Percentiles rank a stretch among this genome's conserved stretches.
Evolutionary conservation across 345 rosid genomes (phyloP).

Genomic region (Salix caprea): DNA sequence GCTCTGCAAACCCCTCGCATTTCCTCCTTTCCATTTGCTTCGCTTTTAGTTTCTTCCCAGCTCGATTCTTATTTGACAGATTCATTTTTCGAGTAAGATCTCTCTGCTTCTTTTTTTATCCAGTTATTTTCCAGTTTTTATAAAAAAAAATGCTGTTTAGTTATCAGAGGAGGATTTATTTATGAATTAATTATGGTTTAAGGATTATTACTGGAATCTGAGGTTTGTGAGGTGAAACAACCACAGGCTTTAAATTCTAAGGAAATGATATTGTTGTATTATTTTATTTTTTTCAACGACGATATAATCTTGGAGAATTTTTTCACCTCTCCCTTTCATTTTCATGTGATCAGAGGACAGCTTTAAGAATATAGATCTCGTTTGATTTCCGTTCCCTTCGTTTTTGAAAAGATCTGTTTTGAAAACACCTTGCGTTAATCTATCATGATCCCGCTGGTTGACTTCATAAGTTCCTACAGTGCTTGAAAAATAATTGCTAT

Average conservation of each 20-base stretch:
- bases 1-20: slow-evolving; percentile 43
- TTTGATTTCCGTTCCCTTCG: background rate
- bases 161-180: background rate
- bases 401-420: background rate
- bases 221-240: background rate
- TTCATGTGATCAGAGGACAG: background rate
- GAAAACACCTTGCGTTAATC: background rate
- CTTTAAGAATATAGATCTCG: background rate
- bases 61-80: slow-evolving; percentile 63
- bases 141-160: background rate
- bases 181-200: background rate
- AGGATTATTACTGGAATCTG: background rate
- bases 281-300: no score
- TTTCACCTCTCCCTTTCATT: background rate
- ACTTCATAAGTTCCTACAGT: background rate
- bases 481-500: background rate
- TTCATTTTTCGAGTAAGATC: slow-evolving; percentile 69
- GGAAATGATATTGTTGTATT: no score
- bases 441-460: background rate
- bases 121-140: background rate
- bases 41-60: slow-evolving; percentile 55
- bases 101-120: background rate
- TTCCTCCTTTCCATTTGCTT: slow-evolving; percentile 55
- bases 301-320: background rate
- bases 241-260: background rate